phyloP scores from a whole-genome alignment of 2,329 filamentous ascomycete genomes.

The Alternaria angustiovoidea region DNA sequence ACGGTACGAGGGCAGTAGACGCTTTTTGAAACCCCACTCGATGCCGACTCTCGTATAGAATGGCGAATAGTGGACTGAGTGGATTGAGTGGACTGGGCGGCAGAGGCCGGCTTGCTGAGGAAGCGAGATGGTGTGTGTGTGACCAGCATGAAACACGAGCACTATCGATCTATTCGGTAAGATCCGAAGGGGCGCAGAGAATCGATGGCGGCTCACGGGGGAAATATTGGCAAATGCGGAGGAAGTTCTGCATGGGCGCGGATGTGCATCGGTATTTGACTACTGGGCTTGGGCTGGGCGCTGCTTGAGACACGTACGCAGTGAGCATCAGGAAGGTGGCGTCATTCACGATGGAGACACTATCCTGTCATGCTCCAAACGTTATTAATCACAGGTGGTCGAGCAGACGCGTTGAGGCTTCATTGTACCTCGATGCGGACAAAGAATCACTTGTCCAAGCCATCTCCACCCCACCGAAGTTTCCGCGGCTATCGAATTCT shows the following conservation, averaged over 20 bases:
- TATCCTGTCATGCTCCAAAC: background rate
- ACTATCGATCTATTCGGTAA: constrained; percentile 26
- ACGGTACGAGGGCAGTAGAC: constrained; percentile 11
- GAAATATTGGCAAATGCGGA: constrained; percentile 9
- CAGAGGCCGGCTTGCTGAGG: constrained; percentile 24
- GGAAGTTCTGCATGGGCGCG: background rate
- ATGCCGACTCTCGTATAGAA: constrained; percentile 22
- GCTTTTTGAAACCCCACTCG: constrained; percentile 23
- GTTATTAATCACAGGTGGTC: constrained; percentile 1
- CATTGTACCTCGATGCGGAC: background rate
- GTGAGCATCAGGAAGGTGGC: constrained; percentile 13
- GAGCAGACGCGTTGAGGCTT: constrained; percentile 5
- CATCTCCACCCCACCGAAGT: background rate
- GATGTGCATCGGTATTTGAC: constrained; percentile 17
- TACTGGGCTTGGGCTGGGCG: constrained; percentile 7
- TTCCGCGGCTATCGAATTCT: constrained; percentile 10
- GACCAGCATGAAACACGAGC: constrained; percentile 14
- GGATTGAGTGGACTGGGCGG: constrained; percentile 18
- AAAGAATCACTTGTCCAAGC: constrained; percentile 14
- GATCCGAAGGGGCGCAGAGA: constrained; percentile 18
- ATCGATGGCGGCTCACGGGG: constrained; percentile 15
- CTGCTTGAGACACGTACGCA: constrained; percentile 13
- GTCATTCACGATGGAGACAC: constrained; percentile 5
- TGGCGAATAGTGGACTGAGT: constrained; percentile 18
- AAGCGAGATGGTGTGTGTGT: constrained; percentile 23